Evolutionary conservation across 352 stramenopile genomes (phyloP).

Genomic region (Globisporangium uncinulatum): DNA sequence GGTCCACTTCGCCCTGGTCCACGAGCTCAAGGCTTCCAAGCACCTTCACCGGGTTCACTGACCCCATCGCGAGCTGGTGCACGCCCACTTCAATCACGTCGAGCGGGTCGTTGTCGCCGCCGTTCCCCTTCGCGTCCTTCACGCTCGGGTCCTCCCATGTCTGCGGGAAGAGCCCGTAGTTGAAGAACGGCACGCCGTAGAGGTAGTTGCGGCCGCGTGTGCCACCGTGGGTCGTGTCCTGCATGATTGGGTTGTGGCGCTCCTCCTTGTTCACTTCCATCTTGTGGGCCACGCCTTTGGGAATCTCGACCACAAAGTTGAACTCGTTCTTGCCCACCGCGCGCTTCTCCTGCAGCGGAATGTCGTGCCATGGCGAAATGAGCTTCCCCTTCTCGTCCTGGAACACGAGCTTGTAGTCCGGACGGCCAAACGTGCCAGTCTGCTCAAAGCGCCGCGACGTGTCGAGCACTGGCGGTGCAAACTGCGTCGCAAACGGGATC

Average conservation of each 20-base stretch:
- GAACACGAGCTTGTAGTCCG: conserved; percentile 74
- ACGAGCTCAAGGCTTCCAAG: conserved; percentile 97
- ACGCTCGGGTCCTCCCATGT: conserved; percentile 98
- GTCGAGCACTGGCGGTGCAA: conserved; percentile 43
- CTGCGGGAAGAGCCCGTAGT: conserved; percentile 98
- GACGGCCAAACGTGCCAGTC: conserved; percentile 57
- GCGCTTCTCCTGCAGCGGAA: conserved; percentile 84
- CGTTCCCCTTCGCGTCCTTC: conserved; percentile 81
- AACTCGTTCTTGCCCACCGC: conserved; percentile 49
- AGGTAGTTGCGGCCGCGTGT: conserved; percentile 93
- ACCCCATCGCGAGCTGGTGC: conserved; percentile 91
- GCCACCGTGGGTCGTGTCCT: conserved; percentile 97
- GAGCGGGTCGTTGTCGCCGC: conserved; percentile 98
- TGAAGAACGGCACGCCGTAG: conserved; percentile 98
- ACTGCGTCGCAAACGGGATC: conserved; percentile 77
- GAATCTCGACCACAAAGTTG: conserved; percentile 99
- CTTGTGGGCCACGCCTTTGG: conserved; percentile 96
- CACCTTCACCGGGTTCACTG: conserved; percentile 95
- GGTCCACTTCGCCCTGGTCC: conserved; percentile 98
- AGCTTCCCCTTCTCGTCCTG: conserved; percentile 59
- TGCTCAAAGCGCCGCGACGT: conserved; percentile 41
- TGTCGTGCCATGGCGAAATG: conserved; percentile 98
- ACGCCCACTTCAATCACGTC: conserved; percentile 98
- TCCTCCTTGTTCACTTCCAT: conserved; percentile 98
- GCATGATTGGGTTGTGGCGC: conserved; percentile 96